These are phyloP conservation scores for Arachis monticola DNA, from an alignment of 331 rosid species.

Conservation along the genomic window DNA sequence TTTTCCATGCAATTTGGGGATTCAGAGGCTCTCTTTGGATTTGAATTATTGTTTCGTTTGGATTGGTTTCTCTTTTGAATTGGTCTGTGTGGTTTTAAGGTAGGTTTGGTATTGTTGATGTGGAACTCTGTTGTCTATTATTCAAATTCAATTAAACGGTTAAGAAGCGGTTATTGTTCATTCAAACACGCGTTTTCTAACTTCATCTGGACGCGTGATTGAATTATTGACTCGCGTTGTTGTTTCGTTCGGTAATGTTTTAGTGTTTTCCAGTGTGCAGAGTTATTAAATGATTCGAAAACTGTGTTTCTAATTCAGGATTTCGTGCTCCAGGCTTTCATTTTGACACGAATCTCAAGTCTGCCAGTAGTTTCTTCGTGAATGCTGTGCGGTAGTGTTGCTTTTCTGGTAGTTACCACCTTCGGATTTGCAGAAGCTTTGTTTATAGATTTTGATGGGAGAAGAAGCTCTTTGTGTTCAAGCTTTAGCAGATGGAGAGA, in stretches of 20 bases:
- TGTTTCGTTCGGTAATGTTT: slow-evolving; percentile 17
- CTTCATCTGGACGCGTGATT: slow-evolving; percentile 20
- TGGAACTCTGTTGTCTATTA: background rate
- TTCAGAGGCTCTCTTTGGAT: slow-evolving; percentile 25
- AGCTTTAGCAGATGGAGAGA: slow-evolving; percentile 48
- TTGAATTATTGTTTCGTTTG: slow-evolving; percentile 10
- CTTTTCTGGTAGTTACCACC: slow-evolving; percentile 24
- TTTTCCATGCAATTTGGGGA: slow-evolving; percentile 16
- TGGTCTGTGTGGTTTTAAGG: slow-evolving; percentile 29
- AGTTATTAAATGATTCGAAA: slow-evolving; percentile 19
- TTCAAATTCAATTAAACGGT: slow-evolving; percentile 3
- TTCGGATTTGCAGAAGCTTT: slow-evolving; percentile 40
- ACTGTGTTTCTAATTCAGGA: slow-evolving; percentile 23
- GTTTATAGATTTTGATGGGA: slow-evolving; percentile 76
- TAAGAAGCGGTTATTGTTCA: slow-evolving; percentile 24
- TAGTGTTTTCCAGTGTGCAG: slow-evolving; percentile 24
- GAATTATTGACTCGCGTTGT: background rate
- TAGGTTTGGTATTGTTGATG: slow-evolving; percentile 27
- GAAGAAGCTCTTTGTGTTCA: slow-evolving; percentile 61
- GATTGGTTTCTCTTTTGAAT: background rate
- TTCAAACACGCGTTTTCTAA: slow-evolving; percentile 12
- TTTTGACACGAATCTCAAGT: slow-evolving; percentile 20
- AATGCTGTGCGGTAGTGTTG: slow-evolving; percentile 57
- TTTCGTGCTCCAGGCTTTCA: slow-evolving; percentile 38
- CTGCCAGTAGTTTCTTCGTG: slow-evolving; percentile 40